Percentiles rank a stretch among this genome's conserved stretches.
These are phyloP conservation scores for Mucor racemosus DNA, from an alignment of 371 early-diverging fungal genomes.

Conservation along the genomic window DNA sequence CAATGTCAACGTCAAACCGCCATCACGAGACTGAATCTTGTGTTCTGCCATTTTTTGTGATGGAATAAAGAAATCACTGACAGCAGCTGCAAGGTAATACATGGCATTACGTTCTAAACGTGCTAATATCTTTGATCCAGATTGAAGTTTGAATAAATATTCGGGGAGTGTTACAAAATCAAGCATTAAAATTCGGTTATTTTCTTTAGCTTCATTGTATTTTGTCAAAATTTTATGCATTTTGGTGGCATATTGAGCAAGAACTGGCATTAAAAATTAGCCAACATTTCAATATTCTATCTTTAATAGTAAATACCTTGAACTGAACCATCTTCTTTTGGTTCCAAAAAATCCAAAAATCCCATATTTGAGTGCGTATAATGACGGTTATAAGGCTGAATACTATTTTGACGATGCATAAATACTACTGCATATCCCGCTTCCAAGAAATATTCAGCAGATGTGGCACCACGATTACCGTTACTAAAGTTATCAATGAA, in stretches of 20 bases:
- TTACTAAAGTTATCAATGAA: constrained; percentile 98
- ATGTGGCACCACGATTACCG: constrained; percentile 95
- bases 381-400: constrained; percentile 93
- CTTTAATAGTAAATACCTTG: constrained; percentile 43
- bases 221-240: constrained; percentile 68
- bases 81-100: constrained; percentile 98
- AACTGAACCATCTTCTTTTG: constrained; percentile 61
- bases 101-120: constrained; percentile 73
- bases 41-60: constrained; percentile 87
- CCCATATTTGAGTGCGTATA: constrained; percentile 78
- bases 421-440: constrained; percentile 95
- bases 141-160: constrained; percentile 89
- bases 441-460: constrained; percentile 94
- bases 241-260: constrained; percentile 58
- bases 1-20: constrained; percentile 81
- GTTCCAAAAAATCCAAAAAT: constrained; percentile 81
- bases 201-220: constrained; percentile 60
- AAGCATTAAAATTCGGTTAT: constrained; percentile 74
- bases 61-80: constrained; percentile 97
- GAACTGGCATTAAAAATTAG: constrained; percentile 41
- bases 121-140: constrained; percentile 72
- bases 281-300: background rate
- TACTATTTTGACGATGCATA: constrained; percentile 90
- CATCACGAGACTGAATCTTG: constrained; percentile 94
- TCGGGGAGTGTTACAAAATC: constrained; percentile 91